phyloP scores from a whole-genome alignment of 768 basidiomycete genomes.

The Hysterangium stoloniferum region DNA sequence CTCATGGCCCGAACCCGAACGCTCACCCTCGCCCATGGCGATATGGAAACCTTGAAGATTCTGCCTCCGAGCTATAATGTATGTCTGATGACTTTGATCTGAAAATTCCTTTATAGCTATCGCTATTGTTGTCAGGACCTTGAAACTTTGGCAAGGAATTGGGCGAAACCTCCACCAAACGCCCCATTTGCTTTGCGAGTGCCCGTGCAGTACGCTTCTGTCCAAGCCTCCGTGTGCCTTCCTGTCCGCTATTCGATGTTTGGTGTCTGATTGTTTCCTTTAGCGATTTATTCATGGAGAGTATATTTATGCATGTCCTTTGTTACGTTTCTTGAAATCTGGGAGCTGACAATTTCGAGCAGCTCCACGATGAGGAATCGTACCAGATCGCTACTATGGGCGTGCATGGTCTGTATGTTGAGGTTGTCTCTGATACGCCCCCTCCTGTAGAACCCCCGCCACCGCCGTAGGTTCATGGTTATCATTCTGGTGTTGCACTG shows the following conservation, averaged over 20 bases:
- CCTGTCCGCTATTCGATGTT: not conserved
- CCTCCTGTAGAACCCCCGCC: slow-evolving; percentile 75
- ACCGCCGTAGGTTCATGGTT: slow-evolving; percentile 38
- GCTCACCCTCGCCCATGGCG: slow-evolving; percentile 73
- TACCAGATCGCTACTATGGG: slow-evolving; percentile 85
- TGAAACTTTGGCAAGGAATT: slow-evolving; percentile 70
- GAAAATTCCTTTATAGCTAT: slow-evolving; percentile 8
- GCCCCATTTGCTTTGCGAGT: slow-evolving; percentile 68
- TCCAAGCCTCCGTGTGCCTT: slow-evolving; percentile 68
- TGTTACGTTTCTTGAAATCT: slow-evolving; percentile 12
- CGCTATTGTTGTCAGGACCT: slow-evolving; percentile 49
- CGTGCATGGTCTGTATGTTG: slow-evolving; percentile 74
- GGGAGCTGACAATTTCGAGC: slow-evolving; percentile 12
- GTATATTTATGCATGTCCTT: slow-evolving; percentile 68
- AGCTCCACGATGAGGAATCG: slow-evolving; percentile 82
- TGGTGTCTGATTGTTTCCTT: not conserved
- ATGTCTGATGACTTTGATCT: slow-evolving; percentile 20
- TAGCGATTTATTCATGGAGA: slow-evolving; percentile 63
- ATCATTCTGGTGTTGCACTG: slow-evolving; percentile 11
- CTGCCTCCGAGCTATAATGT: slow-evolving; percentile 64
- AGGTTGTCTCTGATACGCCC: slow-evolving; percentile 79
- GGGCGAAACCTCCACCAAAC: slow-evolving; percentile 82
- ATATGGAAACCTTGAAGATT: slow-evolving; percentile 84
- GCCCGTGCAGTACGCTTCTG: slow-evolving; percentile 80
- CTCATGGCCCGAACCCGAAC: slow-evolving; percentile 70